These are phyloP conservation scores for Wickerhamiella bombiphila DNA, from an alignment of 805 yeast species.

Conservation along the genomic window DNA sequence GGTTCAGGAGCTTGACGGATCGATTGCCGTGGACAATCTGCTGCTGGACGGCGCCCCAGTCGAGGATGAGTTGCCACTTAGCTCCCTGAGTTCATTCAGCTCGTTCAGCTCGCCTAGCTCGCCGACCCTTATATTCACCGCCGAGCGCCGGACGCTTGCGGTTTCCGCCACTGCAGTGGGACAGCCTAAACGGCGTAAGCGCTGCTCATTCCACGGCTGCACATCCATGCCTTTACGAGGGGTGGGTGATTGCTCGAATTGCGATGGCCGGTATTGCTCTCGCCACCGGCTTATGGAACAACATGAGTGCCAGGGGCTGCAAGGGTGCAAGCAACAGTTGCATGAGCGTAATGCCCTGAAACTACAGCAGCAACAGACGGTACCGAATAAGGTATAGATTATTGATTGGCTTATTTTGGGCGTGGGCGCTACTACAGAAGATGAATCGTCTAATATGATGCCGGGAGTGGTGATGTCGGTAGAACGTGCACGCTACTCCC, in stretches of 20 bases:
- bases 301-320: constrained; percentile 66
- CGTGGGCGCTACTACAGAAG: no score
- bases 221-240: constrained; percentile 45
- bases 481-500: no score
- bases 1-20: constrained; percentile 19
- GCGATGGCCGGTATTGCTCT: constrained; percentile 75
- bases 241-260: constrained; percentile 72
- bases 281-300: constrained; percentile 77
- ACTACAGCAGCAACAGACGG: constrained; percentile 74
- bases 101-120: constrained; percentile 11
- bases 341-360: constrained; percentile 77
- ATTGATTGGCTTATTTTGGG: no score
- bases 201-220: constrained; percentile 44
- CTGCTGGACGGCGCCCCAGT: constrained; percentile 19
- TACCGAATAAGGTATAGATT: constrained; percentile 46
- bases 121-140: constrained; percentile 19
- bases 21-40: constrained; percentile 20
- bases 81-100: constrained; percentile 18
- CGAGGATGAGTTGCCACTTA: constrained; percentile 21
- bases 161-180: constrained; percentile 16
- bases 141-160: constrained; percentile 19
- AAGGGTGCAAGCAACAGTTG: constrained; percentile 64
- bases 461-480: no score
- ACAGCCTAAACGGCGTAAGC: constrained; percentile 28
- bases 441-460: no score